Percentiles rank a stretch among this genome's conserved stretches.
These are phyloP conservation scores for Penicillium psychrosexuale DNA, from an alignment of 2,329 filamentous ascomycete genomes.

Conservation along the genomic window DNA sequence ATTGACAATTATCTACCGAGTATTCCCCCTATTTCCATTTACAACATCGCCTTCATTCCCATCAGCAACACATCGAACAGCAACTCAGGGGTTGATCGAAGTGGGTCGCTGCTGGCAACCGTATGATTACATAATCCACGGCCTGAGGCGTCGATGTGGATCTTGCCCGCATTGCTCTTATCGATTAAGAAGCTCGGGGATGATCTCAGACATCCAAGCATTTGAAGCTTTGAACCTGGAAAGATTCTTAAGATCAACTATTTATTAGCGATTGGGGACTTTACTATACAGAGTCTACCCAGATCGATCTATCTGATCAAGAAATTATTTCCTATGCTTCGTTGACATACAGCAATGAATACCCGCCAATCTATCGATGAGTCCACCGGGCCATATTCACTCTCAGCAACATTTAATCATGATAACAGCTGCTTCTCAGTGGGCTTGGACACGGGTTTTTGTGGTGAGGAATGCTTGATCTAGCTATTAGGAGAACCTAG, in stretches of 20 bases:
- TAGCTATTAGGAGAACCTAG: not conserved
- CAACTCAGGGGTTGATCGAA: slow-evolving; percentile 28
- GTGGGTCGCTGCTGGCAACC: slow-evolving; percentile 27
- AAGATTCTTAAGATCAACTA: not conserved
- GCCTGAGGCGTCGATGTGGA: slow-evolving; percentile 18
- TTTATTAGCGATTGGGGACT: not conserved
- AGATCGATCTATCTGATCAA: not conserved
- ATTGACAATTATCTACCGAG: not conserved
- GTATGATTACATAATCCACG: slow-evolving; percentile 13
- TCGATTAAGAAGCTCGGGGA: slow-evolving; percentile 10
- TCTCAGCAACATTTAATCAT: slow-evolving; percentile 82
- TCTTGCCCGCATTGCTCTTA: slow-evolving; percentile 27
- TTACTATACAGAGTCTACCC: not conserved
- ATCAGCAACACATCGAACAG: not conserved
- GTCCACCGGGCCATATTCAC: slow-evolving; percentile 67
- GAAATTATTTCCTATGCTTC: slow-evolving; percentile 8
- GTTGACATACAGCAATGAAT: slow-evolving; percentile 63
- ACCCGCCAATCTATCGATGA: slow-evolving; percentile 81
- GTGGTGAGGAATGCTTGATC: slow-evolving; percentile 55
- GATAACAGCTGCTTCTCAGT: slow-evolving; percentile 83
- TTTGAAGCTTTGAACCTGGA: not conserved
- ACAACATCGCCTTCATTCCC: not conserved
- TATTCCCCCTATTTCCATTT: not conserved
- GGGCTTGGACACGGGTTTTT: slow-evolving; percentile 80
- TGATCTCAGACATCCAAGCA: slow-evolving; percentile 1